These are phyloP conservation scores for Discostella stelligeroides DNA, from an alignment of 108 stramenopile genomes.

Conservation along the genomic window DNA sequence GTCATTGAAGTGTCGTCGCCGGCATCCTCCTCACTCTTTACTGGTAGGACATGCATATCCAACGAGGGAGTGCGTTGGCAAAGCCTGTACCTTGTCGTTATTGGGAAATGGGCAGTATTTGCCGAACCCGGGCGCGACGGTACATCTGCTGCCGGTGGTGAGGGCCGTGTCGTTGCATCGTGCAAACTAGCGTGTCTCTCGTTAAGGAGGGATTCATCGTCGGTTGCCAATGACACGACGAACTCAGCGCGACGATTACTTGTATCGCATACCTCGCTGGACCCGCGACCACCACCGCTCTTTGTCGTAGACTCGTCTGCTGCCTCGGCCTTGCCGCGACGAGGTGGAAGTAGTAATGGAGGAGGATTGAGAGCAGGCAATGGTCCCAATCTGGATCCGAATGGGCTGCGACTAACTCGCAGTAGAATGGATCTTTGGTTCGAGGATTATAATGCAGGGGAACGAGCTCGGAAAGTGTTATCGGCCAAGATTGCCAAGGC, in stretches of 20 bases:
- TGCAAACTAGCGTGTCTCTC: constrained; percentile 60
- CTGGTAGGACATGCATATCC: constrained; percentile 64
- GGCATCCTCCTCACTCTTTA: constrained; percentile 58
- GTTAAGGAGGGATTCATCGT: constrained; percentile 54
- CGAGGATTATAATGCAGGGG: constrained; percentile 71
- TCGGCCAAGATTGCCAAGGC: constrained; percentile 55
- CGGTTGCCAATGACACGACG: constrained; percentile 49
- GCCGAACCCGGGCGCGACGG: constrained; percentile 69
- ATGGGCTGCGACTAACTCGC: constrained; percentile 36
- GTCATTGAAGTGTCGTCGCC: constrained; percentile 76
- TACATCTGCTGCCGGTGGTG: constrained; percentile 45
- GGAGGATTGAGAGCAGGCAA: not conserved
- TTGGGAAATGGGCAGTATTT: constrained; percentile 65
- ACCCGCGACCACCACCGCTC: constrained; percentile 63
- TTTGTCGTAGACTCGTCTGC: constrained; percentile 53
- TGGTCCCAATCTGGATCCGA: constrained; percentile 19
- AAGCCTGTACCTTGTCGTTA: constrained; percentile 79
- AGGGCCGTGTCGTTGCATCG: constrained; percentile 70
- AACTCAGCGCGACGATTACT: constrained; percentile 70
- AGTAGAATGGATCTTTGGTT: constrained; percentile 88
- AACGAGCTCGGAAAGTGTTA: constrained; percentile 58
- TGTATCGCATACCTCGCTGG: constrained; percentile 56
- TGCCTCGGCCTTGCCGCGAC: constrained; percentile 10
- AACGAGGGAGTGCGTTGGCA: constrained; percentile 87
- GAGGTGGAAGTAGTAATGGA: no score